phyloP scores from a whole-genome alignment of 495 filamentous ascomycete species.

The Melanomma pulvis-pyrius region DNA sequence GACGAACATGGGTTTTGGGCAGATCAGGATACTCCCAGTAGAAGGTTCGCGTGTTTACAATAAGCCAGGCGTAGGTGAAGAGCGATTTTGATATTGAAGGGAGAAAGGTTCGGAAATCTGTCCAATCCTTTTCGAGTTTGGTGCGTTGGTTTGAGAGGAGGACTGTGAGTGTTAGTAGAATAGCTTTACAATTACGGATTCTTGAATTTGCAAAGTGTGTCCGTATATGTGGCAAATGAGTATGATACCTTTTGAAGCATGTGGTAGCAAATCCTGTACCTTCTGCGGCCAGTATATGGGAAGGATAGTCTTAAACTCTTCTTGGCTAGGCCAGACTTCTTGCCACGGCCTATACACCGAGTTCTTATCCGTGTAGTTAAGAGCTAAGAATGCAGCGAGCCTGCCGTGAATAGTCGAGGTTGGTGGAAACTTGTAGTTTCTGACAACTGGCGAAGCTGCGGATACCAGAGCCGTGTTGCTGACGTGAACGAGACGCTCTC shows the following conservation, averaged over 20 bases:
- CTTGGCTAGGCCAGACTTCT: conserved; percentile 30
- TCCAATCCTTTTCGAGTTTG: conserved; percentile 55
- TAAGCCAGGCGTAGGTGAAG: conserved; percentile 73
- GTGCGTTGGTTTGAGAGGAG: conserved; percentile 64
- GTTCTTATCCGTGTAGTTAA: conserved; percentile 5
- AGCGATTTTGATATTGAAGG: conserved; percentile 40
- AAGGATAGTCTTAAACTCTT: conserved; percentile 30
- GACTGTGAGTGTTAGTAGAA: conserved; percentile 5
- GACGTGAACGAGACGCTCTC: conserved; percentile 32
- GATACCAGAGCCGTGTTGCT: conserved; percentile 22
- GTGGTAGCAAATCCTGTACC: conserved; percentile 23
- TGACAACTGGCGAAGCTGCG: conserved; percentile 11
- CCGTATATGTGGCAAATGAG: not conserved
- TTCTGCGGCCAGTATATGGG: conserved; percentile 32
- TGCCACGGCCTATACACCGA: conserved; percentile 23
- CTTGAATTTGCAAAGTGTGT: not conserved
- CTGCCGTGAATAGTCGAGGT: conserved; percentile 27
- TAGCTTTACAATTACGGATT: not conserved
- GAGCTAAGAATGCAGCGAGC: conserved; percentile 27
- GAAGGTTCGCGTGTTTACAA: conserved; percentile 83
- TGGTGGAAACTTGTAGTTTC: conserved; percentile 17
- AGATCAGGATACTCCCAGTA: conserved; percentile 55
- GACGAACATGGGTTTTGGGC: conserved; percentile 51
- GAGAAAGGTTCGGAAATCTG: conserved; percentile 10
- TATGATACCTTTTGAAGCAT: conserved; percentile 27